Conservation (phyloP, 2,329 filamentous ascomycete species). For the Cladophialophora exuberans region DNA sequence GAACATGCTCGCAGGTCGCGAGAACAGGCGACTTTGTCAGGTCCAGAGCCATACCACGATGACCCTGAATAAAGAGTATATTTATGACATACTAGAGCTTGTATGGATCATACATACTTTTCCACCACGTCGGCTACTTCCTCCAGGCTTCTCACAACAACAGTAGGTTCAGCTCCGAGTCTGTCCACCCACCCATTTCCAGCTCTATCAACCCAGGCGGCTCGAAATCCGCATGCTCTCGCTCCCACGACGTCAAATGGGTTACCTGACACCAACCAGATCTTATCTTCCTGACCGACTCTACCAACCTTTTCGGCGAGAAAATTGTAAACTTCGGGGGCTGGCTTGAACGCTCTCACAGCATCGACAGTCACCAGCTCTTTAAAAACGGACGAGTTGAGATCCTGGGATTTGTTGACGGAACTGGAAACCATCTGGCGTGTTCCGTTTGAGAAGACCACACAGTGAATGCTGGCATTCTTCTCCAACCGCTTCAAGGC, state of each 20-base stretch:
- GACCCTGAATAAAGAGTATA: slow-evolving; percentile 34
- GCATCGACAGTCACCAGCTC: slow-evolving; percentile 66
- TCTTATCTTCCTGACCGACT: slow-evolving; percentile 47
- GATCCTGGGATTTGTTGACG: slow-evolving; percentile 59
- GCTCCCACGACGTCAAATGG: slow-evolving; percentile 74
- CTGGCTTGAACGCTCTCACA: slow-evolving; percentile 66
- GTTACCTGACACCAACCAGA: slow-evolving; percentile 74
- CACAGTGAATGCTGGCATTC: slow-evolving; percentile 52
- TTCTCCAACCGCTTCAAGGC: slow-evolving; percentile 55
- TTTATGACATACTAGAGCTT: not conserved
- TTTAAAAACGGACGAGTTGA: slow-evolving; percentile 56
- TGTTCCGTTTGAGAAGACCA: slow-evolving; percentile 74
- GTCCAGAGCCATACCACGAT: slow-evolving; percentile 43
- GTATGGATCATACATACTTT: slow-evolving; percentile 18
- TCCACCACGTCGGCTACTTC: slow-evolving; percentile 54
- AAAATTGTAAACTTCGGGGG: slow-evolving; percentile 63
- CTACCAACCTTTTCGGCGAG: slow-evolving; percentile 57
- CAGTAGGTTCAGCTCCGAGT: slow-evolving; percentile 58
- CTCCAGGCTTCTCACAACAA: slow-evolving; percentile 60
- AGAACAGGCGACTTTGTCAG: slow-evolving; percentile 32
- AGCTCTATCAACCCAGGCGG: slow-evolving; percentile 68
- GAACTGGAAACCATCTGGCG: slow-evolving; percentile 64
- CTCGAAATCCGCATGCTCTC: slow-evolving; percentile 61
- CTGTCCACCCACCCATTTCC: slow-evolving; percentile 68
- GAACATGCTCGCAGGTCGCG: slow-evolving; percentile 60